A percentile compares a stretch with the other conserved stretches of the same genome.
Conservation (phyloP, 2,329 filamentous ascomycete species). For the Talaromyces funiculosus region DNA sequence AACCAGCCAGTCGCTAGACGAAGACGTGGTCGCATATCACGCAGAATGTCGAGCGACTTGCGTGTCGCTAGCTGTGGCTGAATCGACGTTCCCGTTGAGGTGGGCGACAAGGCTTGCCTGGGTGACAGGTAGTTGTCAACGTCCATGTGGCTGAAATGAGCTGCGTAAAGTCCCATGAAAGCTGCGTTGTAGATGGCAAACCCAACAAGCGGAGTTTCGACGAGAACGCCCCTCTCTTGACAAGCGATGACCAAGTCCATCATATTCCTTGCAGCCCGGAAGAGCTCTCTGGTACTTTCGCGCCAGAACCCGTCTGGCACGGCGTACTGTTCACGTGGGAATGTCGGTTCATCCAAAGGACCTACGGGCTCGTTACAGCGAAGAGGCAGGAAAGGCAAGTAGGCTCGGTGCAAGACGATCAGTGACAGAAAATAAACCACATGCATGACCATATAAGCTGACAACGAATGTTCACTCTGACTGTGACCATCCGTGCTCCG, state of each 20-base stretch:
- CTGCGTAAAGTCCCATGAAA: slow-evolving; percentile 48
- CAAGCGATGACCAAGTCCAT: slow-evolving; percentile 49
- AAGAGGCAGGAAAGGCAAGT: slow-evolving; percentile 51
- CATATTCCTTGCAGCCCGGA: slow-evolving; percentile 49
- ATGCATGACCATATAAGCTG: slow-evolving; percentile 53
- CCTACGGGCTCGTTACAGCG: slow-evolving; percentile 46
- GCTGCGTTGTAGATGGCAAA: slow-evolving; percentile 52
- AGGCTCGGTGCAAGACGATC: slow-evolving; percentile 52
- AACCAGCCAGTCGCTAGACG: slow-evolving; percentile 40
- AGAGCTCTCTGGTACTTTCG: slow-evolving; percentile 46
- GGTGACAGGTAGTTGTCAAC: slow-evolving; percentile 43
- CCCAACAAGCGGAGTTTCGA: slow-evolving; percentile 52
- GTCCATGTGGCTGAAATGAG: slow-evolving; percentile 54
- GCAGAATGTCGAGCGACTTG: slow-evolving; percentile 36
- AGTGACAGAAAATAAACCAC: slow-evolving; percentile 50
- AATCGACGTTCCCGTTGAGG: slow-evolving; percentile 18
- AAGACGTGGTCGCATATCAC: slow-evolving; percentile 36
- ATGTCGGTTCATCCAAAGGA: slow-evolving; percentile 47
- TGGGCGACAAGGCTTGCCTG: slow-evolving; percentile 21
- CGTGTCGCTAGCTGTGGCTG: slow-evolving; percentile 31
- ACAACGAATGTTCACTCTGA: slow-evolving; percentile 43
- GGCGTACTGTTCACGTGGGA: slow-evolving; percentile 39
- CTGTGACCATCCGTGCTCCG: slow-evolving; percentile 52
- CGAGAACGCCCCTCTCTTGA: slow-evolving; percentile 46
- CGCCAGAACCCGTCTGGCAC: slow-evolving; percentile 49